Percentiles rank a stretch among this genome's conserved stretches.
These are phyloP conservation scores for Fusarium humuli DNA, from an alignment of 2,329 filamentous ascomycete genomes.

Conservation along the genomic window DNA sequence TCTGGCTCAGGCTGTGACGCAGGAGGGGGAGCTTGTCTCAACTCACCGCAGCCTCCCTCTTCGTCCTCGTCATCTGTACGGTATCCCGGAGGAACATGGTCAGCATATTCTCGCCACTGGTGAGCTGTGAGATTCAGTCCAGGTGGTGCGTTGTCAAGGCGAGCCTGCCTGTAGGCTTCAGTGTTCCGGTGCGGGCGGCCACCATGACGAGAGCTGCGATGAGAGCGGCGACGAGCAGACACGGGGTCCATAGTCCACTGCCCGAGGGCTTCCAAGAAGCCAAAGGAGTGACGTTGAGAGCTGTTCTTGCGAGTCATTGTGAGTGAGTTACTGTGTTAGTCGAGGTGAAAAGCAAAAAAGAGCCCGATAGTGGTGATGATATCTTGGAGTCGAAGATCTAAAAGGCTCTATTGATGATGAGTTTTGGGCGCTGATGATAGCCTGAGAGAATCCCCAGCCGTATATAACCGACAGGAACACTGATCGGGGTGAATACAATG, in stretches of 20 bases:
- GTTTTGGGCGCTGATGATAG: neutral
- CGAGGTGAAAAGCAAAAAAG: neutral
- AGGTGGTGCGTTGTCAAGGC: conserved; percentile 12
- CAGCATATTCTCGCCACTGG: conserved; percentile 13
- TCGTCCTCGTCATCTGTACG: neutral
- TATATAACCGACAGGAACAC: neutral
- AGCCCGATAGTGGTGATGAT: neutral
- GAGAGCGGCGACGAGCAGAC: neutral
- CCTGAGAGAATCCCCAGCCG: neutral
- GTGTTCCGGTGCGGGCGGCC: neutral
- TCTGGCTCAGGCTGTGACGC: neutral
- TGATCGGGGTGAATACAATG: neutral
- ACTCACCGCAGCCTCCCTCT: neutral
- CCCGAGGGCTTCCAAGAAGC: conserved; percentile 28
- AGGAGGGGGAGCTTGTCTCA: neutral
- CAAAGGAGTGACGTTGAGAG: neutral
- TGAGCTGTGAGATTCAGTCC: conserved; percentile 12
- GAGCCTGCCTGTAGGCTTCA: neutral
- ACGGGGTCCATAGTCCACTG: conserved; percentile 5
- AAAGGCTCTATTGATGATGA: neutral
- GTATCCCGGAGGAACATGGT: neutral
- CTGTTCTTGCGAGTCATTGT: conserved; percentile 5
- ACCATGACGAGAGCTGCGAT: neutral
- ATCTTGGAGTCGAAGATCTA: neutral
- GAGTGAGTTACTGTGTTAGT: neutral